Evolutionary conservation across 1,284 basidiomycete species (phyloP), one percentile per base, ranked within the genome.

Genomic region (Cutaneotrichosporon sp.): DNA sequence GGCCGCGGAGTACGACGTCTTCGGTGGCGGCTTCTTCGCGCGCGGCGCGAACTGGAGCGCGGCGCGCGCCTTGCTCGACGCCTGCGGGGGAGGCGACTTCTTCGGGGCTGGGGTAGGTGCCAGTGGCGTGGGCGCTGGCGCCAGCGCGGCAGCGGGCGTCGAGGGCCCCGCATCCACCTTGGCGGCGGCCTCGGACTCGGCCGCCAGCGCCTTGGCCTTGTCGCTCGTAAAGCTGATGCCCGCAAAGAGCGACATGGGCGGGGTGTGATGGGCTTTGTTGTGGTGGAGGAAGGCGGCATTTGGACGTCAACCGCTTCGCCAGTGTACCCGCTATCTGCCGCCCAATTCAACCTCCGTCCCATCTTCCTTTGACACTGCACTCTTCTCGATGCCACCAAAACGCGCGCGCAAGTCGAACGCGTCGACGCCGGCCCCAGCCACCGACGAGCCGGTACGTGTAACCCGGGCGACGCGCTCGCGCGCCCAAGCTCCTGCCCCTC

Each of bases 41-140:
- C 77, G 60, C 10, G 77, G 79, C 4, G 79, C 79, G 58, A 80
- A 80, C 47, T 72, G 71, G 6, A 80, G 67, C 1, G 72, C 72
- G 0, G 47, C 56, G n/a, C 38, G 27, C 2, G 51, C 29, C 29
- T 29, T 29, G 29, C 33, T 52, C 5, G 38, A n/a, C n/a, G n/a
- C n/a, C n/a, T n/a, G 38, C 3, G 38, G 38, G 18, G 34, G 13
- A 13, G 34, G 34, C 13, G 16, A 18, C 18, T 42, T 27, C 34
- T 54, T 45, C 1, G 54, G 43, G 1, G 20, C n/a, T 10, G 42
- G 9, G 20, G 45, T 24, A 25, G 43, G 13, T 9, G 18, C 13
- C n/a, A n/a, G n/a, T 4, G 52, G 18, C 10, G 36, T 1, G 22
- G 50, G 31, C 25, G 31, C 13, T 31, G 47, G 5, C 13, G 24